Base-by-base conservation (phyloP, 2,329 filamentous ascomycete genomes). In the Colletotrichum lupini region DNA sequence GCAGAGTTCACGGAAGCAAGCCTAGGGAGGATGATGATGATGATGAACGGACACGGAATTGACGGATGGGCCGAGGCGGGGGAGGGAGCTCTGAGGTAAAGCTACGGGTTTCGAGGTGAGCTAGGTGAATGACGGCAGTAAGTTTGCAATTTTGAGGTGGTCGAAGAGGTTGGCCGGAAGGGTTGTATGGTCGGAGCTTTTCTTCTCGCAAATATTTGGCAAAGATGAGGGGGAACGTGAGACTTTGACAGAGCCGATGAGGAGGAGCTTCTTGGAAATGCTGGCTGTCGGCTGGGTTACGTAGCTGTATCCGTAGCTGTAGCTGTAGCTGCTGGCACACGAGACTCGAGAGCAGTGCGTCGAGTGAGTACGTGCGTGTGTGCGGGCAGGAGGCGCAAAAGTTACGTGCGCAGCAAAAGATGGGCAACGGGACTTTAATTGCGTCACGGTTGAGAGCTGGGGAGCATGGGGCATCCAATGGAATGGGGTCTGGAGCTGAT, bases 371-470 rank as follows among this genome's bases (percentile, higher is more conserved):
- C 12, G 26, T 42, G 22, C 30, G 30, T 32, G 52, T 35, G 46
- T 61, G 67, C 60, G 60, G 60, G 37, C 67, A 69, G 53, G 46
- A 42, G 53, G 37, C 46, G 67, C 22, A 61, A 49, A 30, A 49
- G 49, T 22, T 26, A 71, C 53, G 30, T 56, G 46, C 14, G 67
- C 42, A 49, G 42, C 42, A 9, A 9, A 49, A 61, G 46, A 63
- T 66, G 68, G 61, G 60, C 67, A 46, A 66, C 60, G 61, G 70
- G 71, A 46, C 67, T 71, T 62, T 66, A 57, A 73, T 73, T 73
- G 71, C 71, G 71, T 73, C 71, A 73, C 71, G 63, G 67, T 53
- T 64, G 28, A 30, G 59, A 61, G 61, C 30, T 69, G 59, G 65
- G 24, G 42, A 49, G 42, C 19, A 49, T 49, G 42, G 42, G 19